phyloP scores from a whole-genome alignment of 257 asterid species.

The Gentiana macrophylla region DNA sequence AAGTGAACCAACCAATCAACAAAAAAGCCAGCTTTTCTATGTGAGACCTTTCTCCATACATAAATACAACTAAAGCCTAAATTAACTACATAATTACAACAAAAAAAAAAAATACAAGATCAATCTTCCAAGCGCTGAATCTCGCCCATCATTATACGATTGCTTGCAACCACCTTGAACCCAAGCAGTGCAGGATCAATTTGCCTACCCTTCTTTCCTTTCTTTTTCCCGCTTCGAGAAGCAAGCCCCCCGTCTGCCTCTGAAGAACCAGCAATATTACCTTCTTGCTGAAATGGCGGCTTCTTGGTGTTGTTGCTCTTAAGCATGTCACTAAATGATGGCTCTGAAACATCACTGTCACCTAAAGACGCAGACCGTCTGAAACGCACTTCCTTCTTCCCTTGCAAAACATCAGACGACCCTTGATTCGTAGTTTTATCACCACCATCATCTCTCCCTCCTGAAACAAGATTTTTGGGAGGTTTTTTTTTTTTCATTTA shows the following conservation, averaged over 20 bases:
- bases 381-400: constrained; percentile 52
- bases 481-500: too few species aligned
- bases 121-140: constrained; percentile 84
- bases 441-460: constrained; percentile 36
- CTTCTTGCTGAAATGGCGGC: constrained; percentile 54
- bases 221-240: constrained; percentile 60
- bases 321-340: constrained; percentile 96
- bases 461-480: constrained; percentile 16
- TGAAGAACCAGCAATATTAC: constrained; percentile 16
- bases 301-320: constrained; percentile 43
- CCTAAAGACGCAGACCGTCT: constrained; percentile 60
- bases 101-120: neutral
- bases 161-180: constrained; percentile 97
- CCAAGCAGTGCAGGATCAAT: constrained; percentile 98
- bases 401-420: constrained; percentile 24
- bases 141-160: constrained; percentile 98
- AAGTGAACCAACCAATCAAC: too few species aligned
- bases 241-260: constrained; percentile 36
- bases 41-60: too few species aligned
- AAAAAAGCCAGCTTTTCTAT: too few species aligned
- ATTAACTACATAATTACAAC: neutral
- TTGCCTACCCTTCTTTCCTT: constrained; percentile 96
- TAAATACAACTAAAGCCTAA: too few species aligned
- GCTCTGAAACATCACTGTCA: constrained; percentile 70
- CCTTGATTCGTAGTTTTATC: constrained; percentile 31